A percentile compares a stretch with the other conserved stretches of the same genome.
Conservation (phyloP, 1,139 yeast species). For the Pichia cactophila region DNA sequence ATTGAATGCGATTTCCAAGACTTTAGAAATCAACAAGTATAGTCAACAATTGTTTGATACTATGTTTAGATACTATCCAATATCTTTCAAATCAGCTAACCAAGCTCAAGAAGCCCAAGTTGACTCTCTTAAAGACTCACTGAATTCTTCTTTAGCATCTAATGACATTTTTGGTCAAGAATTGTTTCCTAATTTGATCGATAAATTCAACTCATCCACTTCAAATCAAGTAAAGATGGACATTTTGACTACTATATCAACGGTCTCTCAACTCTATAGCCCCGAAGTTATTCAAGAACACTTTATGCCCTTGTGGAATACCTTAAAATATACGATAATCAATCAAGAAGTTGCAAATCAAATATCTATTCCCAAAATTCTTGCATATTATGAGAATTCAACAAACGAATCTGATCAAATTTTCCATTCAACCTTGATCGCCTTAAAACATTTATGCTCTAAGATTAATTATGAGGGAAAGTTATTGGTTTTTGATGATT, state of each 20-base stretch:
- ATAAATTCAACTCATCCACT: slow-evolving; percentile 70
- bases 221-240: slow-evolving; percentile 73
- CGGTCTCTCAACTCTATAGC: slow-evolving; percentile 49
- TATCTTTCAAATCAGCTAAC: slow-evolving; percentile 89
- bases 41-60: slow-evolving; percentile 74
- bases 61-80: slow-evolving; percentile 92
- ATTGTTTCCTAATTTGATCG: slow-evolving; percentile 68
- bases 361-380: slow-evolving; percentile 27
- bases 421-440: slow-evolving; percentile 15
- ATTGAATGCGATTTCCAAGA: slow-evolving; percentile 41
- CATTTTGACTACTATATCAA: slow-evolving; percentile 53
- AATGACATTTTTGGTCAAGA: slow-evolving; percentile 63
- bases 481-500: slow-evolving; percentile 44
- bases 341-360: slow-evolving; percentile 50
- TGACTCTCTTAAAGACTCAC: slow-evolving; percentile 53
- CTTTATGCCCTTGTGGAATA: slow-evolving; percentile 81
- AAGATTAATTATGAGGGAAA: slow-evolving; percentile 16
- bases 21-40: slow-evolving; percentile 34
- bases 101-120: slow-evolving; percentile 85
- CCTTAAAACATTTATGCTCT: slow-evolving; percentile 2
- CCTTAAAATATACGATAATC: slow-evolving; percentile 76
- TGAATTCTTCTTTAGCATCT: slow-evolving; percentile 56
- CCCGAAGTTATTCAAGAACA: slow-evolving; percentile 40
- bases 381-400: slow-evolving; percentile 30
- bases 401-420: slow-evolving; percentile 12